Evolutionary conservation across 805 yeast genomes (phyloP).

Genomic region (Candida berthetii): DNA sequence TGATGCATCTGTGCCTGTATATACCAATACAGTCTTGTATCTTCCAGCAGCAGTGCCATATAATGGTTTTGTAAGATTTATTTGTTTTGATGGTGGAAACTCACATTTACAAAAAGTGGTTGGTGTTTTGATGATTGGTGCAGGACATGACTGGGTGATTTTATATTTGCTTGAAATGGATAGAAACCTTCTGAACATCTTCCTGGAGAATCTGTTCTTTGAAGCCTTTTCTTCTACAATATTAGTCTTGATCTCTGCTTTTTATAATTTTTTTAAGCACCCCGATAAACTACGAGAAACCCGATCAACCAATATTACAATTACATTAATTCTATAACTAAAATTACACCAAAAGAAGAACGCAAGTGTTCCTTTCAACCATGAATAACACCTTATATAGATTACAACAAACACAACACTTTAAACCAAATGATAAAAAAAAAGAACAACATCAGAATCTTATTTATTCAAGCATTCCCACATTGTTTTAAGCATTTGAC

Average conservation of each 20-base stretch:
- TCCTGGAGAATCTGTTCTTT: no score
- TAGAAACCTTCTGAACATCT: background rate
- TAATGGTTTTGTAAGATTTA: conserved; percentile 32
- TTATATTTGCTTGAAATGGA: background rate
- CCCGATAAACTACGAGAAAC: no score
- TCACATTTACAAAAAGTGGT: conserved; percentile 42
- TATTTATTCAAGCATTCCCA: conserved; percentile 5
- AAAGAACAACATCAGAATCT: background rate
- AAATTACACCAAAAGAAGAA: no score
- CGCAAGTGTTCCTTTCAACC: no score
- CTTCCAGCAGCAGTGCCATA: conserved; percentile 42
- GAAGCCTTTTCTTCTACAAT: no score
- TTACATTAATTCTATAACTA: no score
- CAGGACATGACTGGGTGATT: conserved; percentile 7
- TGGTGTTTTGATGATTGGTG: background rate
- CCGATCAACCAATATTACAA: no score
- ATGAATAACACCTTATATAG: no score
- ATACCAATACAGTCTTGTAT: conserved; percentile 51
- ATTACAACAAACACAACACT: no score
- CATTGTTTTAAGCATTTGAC: conserved; percentile 10
- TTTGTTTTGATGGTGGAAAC: conserved; percentile 37
- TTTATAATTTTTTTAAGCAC: no score
- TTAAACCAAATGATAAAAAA: no score
- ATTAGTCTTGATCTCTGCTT: no score
- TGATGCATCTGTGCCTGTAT: conserved; percentile 34